A percentile compares a stretch with the other conserved stretches of the same genome.
Conservation (phyloP, 2,329 filamentous ascomycete genomes). For the Phyllosticta citriasiana region DNA sequence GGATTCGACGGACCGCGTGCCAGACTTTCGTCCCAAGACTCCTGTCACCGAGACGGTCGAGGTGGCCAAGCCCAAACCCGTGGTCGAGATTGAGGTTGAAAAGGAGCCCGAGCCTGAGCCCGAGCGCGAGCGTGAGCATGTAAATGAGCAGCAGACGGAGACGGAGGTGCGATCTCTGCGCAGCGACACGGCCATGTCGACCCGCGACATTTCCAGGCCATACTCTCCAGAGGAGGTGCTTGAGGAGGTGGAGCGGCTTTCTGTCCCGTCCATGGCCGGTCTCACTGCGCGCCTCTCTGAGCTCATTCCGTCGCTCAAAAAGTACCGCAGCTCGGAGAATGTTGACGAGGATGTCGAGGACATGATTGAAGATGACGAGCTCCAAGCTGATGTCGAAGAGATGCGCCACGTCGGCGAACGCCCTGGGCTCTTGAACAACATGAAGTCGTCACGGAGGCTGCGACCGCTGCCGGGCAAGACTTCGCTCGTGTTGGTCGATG, state of each 20-base stretch:
- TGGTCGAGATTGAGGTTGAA: not conserved
- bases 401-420: constrained; percentile 6
- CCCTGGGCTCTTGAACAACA: constrained; percentile 11
- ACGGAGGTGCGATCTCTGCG: not conserved
- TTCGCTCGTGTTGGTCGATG: constrained; percentile 23
- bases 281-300: constrained; percentile 38
- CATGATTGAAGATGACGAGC: constrained; percentile 6
- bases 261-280: constrained; percentile 35
- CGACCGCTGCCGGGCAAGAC: constrained; percentile 24
- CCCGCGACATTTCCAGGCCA: constrained; percentile 15
- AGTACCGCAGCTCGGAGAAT: constrained; percentile 28
- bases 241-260: constrained; percentile 35
- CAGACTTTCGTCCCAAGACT: constrained; percentile 5
- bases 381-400: constrained; percentile 4
- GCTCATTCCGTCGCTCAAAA: constrained; percentile 34
- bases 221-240: constrained; percentile 34
- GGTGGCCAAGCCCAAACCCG: not conserved
- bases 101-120: not conserved
- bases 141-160: not conserved
- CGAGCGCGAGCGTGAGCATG: not conserved
- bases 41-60: constrained; percentile 1
- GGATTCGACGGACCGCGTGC: constrained; percentile 20
- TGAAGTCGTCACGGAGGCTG: constrained; percentile 25
- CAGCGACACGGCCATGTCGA: not conserved
- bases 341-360: constrained; percentile 18